Base-by-base conservation (phyloP, 75 land plant species). In the Pseudotsuga menziesii region DNA sequence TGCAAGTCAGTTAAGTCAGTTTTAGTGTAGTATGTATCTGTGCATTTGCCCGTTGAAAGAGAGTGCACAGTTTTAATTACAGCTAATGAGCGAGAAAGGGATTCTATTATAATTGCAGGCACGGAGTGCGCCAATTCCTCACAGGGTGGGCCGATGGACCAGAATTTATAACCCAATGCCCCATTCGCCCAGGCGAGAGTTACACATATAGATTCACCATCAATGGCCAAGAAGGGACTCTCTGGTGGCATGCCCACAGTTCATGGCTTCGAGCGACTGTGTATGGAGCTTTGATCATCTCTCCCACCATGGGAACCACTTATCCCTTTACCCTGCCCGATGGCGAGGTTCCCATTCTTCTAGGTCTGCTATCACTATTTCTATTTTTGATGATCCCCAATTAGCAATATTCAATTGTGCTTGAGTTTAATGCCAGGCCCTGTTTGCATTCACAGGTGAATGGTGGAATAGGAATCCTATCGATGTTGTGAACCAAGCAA, bases 251-350 rank as follows among this genome's bases (percentile, higher is more conserved):
- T 29, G 86, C 86, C 9, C 83, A 84, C 58, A 64, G 39, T 32
- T 84, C 86, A 15, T 89, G 84, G 86, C 88, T 89, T 52, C 61
- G 92, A 71, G 89, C 89, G 6, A 83, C 87, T 2, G 81, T 89
- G 7, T 76, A 87, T 59, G 91, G 91, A 26, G 87, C 88, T 20
- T 78, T 89, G 15, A 77, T 89, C 32, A 82, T 89, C 29, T 63
- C 56, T 20, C 91, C 91, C 12, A 59, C 61, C 17, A 16, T 17
- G 2, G 78, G 81, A 3, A 54, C 54, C 15, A 55, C 75, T 27
- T 89, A 82, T 58, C 89, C 91, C 61, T 87, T 80, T 58, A 58
- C 74, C 23, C 73, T 11, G 56, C 87, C 84, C 32, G 61, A 80
- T 12, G 56, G 55, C 44, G 82, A 77, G 12, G 70, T 63, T 36